Base-by-base conservation (phyloP, 1,284 basidiomycete genomes). In the Clitocybe nebularis region DNA sequence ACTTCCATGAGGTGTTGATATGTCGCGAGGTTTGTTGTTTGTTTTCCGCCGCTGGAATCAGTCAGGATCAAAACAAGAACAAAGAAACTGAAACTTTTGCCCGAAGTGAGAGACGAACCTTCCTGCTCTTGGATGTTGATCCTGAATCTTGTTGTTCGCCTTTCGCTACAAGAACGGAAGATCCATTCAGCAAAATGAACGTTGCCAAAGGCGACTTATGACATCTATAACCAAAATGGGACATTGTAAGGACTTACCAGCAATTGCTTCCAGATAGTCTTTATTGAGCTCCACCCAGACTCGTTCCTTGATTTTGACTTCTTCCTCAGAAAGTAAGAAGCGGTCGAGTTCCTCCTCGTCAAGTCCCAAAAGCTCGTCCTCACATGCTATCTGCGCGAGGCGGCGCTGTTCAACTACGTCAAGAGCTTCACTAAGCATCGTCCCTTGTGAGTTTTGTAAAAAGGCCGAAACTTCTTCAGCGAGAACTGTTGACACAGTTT, bases 241-340 rank as follows among this genome's bases (percentile, higher is more conserved):
- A 14, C 14, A 32, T 13, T 14, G 3, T 32, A 30, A 25, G 35
- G 28, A 72, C 81, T 62, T 57, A 90, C 89, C 81, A 47, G 90
- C 91, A 34, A 94, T 72, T 22, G 88, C 84, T 61, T 96, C 90
- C 38, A 99, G 68, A 68, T 96, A 99, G 41, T 96, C 93, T 51
- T 80, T 81, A 66, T 99, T 99, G 60, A 93, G 75, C 65, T 95
- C 93, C 48, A 98, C 89, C 96, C 96, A 99, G 13, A 99, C 82
- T 19, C 93, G 82, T 58, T 95, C 93, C 62, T 94, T 96, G 58
- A 93, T 78, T 59, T 77, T 81, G 4, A 91, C 85, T 63, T 98
- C 95, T 19, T 90, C 89, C 35, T 89, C 84, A 8, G 77, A 84
- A 36, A 97, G 67, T 45, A 96, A 74, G 68, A 90, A 93, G 19